phyloP scores from a whole-genome alignment of 1,284 basidiomycete genomes.

The Tilletiopsis washingtonensis region DNA sequence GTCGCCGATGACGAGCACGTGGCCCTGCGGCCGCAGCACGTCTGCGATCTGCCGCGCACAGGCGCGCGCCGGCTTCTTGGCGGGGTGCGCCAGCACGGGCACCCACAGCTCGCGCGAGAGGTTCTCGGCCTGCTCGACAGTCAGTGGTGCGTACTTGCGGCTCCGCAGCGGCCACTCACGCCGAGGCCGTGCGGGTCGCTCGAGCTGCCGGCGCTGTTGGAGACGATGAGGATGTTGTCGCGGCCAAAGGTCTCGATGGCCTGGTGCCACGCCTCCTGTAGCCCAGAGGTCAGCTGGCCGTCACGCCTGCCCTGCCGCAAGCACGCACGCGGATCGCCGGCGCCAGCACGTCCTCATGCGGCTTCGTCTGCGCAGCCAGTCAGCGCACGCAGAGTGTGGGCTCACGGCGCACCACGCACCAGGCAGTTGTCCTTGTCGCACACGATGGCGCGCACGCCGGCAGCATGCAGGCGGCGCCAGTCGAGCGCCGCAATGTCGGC shows the following conservation, averaged over 20 bases:
- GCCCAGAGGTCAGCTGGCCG: conserved; percentile 10
- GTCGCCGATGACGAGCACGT: conserved; percentile 75
- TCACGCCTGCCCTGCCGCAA: neutral
- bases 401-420: conserved; percentile 51
- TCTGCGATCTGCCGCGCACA: conserved; percentile 62
- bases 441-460: conserved; percentile 77
- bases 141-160: neutral
- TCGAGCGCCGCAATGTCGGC: conserved; percentile 81
- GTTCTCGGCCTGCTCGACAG: conserved; percentile 63
- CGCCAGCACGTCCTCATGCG: conserved; percentile 25
- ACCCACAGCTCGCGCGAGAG: conserved; percentile 67
- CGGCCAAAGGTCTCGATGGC: conserved; percentile 67
- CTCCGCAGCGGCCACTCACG: conserved; percentile 46
- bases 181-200: conserved; percentile 73
- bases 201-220: conserved; percentile 80
- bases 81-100: conserved; percentile 70
- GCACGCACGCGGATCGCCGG: neutral
- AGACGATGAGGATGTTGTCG: conserved; percentile 76
- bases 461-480: conserved; percentile 65
- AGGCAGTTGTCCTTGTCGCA: conserved; percentile 98
- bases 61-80: conserved; percentile 61
- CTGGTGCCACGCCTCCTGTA: conserved; percentile 67
- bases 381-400: neutral
- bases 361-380: conserved; percentile 28
- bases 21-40: conserved; percentile 49